phyloP scores from a whole-genome alignment of 179 eudicot species.

The Heliamphora pulchella region DNA sequence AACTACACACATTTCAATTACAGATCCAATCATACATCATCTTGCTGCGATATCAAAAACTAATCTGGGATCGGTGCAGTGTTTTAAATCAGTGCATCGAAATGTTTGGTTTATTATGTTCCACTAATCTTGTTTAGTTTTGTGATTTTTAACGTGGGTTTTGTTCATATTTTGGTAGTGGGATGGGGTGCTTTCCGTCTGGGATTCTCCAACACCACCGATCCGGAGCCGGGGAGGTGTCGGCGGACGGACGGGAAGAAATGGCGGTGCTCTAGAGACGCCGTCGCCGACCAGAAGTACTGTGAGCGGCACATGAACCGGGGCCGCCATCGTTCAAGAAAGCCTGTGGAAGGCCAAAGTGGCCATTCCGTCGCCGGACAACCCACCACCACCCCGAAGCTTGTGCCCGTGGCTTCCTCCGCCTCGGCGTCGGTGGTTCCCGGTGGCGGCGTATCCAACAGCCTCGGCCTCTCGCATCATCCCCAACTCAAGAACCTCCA shows the following conservation, averaged over 20 bases:
- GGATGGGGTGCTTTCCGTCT: conserved; percentile 80
- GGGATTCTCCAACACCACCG: conserved; percentile 60
- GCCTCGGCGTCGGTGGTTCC: conserved; percentile 35
- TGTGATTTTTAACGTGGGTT: background rate
- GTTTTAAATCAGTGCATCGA: too few relatives aligned
- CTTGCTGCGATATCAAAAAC: too few relatives aligned
- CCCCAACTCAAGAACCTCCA: conserved; percentile 40
- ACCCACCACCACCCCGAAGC: conserved; percentile 31
- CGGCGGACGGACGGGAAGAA: conserved; percentile 92
- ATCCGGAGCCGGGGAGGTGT: conserved; percentile 95
- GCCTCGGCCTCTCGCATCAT: conserved; percentile 28
- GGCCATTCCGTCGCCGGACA: conserved; percentile 50
- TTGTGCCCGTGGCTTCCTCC: conserved; percentile 30
- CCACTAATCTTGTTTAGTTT: background rate
- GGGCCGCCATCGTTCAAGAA: conserved; percentile 99
- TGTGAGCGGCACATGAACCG: conserved; percentile 84
- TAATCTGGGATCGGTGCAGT: too few relatives aligned
- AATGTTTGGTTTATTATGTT: too few relatives aligned
- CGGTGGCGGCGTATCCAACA: conserved; percentile 38
- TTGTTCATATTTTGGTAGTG: conserved; percentile 29
- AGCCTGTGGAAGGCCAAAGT: conserved; percentile 97
- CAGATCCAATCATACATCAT: too few relatives aligned
- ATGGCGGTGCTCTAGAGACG: conserved; percentile 93
- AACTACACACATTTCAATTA: too few relatives aligned
- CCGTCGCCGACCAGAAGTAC: conserved; percentile 78